Evolutionary conservation across 345 rosid species (phyloP).

Genomic region (Kandelia obovata): DNA sequence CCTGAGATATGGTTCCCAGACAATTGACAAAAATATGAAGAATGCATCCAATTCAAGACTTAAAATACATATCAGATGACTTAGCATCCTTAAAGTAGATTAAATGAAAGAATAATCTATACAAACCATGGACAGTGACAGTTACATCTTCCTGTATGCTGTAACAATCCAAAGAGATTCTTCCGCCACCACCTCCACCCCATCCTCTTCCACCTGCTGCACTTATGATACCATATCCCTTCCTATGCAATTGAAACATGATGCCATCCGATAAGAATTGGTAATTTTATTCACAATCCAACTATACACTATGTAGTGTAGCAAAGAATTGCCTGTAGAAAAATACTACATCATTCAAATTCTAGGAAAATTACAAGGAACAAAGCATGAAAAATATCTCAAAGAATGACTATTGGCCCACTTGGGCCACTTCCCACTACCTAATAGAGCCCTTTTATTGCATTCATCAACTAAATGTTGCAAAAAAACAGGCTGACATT

Average conservation of each 20-base stretch:
- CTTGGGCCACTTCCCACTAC: too few species aligned
- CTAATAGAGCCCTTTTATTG: neutral
- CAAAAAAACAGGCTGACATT: neutral
- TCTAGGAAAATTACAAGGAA: conserved; percentile 1
- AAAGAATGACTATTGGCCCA: too few species aligned
- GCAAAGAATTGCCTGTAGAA: conserved; percentile 4
- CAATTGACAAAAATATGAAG: neutral
- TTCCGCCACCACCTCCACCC: conserved; percentile 99
- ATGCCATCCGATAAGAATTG: conserved; percentile 10
- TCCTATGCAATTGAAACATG: conserved; percentile 49
- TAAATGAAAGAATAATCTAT: conserved; percentile 19
- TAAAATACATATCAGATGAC: conserved; percentile 27
- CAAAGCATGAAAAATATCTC: neutral
- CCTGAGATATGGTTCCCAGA: neutral
- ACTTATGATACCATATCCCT: conserved; percentile 79
- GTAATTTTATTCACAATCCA: conserved; percentile 9
- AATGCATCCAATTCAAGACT: conserved; percentile 11
- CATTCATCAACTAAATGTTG: neutral
- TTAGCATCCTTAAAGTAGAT: conserved; percentile 21
- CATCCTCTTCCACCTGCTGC: conserved; percentile 90
- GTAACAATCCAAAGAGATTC: conserved; percentile 88
- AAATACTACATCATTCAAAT: conserved; percentile 1
- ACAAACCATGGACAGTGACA: conserved; percentile 88
- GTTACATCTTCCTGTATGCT: conserved; percentile 90
- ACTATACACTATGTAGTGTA: neutral